These are phyloP conservation scores for Podospora pseudopauciseta DNA, from an alignment of 495 filamentous ascomycete genomes.

Conservation along the genomic window DNA sequence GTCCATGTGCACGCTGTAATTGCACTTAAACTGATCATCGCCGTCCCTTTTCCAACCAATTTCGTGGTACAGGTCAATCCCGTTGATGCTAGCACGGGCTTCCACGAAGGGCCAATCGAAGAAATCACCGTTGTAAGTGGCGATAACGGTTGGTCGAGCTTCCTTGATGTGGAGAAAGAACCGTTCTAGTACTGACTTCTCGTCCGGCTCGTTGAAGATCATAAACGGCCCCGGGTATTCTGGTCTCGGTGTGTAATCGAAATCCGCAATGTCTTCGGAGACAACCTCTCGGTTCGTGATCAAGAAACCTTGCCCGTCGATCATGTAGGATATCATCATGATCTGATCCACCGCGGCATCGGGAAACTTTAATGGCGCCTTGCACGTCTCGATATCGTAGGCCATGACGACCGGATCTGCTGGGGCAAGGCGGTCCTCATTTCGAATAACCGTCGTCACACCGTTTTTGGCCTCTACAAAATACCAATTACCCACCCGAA, in stretches of 20 bases:
- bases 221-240: slow-evolving; percentile 94
- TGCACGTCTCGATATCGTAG: slow-evolving; percentile 97
- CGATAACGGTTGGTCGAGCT: slow-evolving; percentile 90
- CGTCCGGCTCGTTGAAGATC: slow-evolving; percentile 96
- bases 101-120: slow-evolving; percentile 99
- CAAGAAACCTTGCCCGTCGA: slow-evolving; percentile 95
- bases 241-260: slow-evolving; percentile 95
- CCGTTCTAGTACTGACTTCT: slow-evolving; percentile 79
- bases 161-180: slow-evolving; percentile 97
- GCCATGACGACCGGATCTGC: slow-evolving; percentile 96
- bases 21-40: slow-evolving; percentile 93
- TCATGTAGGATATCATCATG: slow-evolving; percentile 99
- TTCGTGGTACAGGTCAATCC: slow-evolving; percentile 99
- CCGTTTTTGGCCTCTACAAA: slow-evolving; percentile 93
- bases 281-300: slow-evolving; percentile 99
- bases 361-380: slow-evolving; percentile 96
- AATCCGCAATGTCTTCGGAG: slow-evolving; percentile 95
- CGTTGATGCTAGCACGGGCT: slow-evolving; percentile 81
- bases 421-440: slow-evolving; percentile 83
- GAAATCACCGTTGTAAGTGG: slow-evolving; percentile 99
- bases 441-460: slow-evolving; percentile 68
- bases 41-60: slow-evolving; percentile 93
- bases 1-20: slow-evolving; percentile 97
- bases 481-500: slow-evolving; percentile 97
- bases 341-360: slow-evolving; percentile 92